These are phyloP conservation scores for Yamagishiella unicocca DNA, from an alignment of 139 green algal species.

Conservation along the genomic window DNA sequence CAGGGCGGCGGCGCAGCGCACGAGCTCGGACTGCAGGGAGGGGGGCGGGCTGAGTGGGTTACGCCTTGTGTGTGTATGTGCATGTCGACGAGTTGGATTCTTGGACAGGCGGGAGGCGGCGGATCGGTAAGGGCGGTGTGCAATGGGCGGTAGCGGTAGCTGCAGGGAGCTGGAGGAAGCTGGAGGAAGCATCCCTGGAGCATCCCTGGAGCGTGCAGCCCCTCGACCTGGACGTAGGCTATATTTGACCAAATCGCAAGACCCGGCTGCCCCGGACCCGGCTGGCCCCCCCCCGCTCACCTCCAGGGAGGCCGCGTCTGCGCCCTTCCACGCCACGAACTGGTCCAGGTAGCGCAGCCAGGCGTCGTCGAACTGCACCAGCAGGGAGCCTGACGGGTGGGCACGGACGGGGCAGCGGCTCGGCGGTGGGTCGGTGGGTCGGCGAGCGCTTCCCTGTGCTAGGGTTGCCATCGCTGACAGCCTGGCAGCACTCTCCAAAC, in stretches of 20 bases:
- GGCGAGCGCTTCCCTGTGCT: no score
- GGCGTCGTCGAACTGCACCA: constrained; percentile 79
- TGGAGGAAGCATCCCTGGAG: no score
- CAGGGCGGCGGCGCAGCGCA: constrained; percentile 59
- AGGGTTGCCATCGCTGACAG: no score
- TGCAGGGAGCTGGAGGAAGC: neutral
- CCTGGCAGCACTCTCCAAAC: no score
- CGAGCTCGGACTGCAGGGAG: constrained; percentile 24
- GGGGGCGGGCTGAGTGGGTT: neutral
- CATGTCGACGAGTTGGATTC: no score
- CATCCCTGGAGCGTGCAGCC: no score
- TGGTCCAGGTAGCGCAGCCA: constrained; percentile 94
- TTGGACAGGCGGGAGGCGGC: no score
- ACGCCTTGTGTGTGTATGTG: no score
- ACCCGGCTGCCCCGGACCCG: no score
- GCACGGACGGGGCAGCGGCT: neutral
- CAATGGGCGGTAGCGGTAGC: neutral
- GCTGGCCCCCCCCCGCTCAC: constrained; percentile 70
- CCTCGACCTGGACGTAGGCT: no score
- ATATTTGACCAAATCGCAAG: no score
- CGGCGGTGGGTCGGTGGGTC: no score
- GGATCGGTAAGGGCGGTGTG: neutral
- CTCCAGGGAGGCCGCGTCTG: constrained; percentile 85
- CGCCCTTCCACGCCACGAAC: constrained; percentile 93
- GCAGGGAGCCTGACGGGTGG: constrained; percentile 1